These are phyloP conservation scores for Saccharomycopsis synnaedendra DNA, from an alignment of 805 yeast genomes.

Conservation along the genomic window DNA sequence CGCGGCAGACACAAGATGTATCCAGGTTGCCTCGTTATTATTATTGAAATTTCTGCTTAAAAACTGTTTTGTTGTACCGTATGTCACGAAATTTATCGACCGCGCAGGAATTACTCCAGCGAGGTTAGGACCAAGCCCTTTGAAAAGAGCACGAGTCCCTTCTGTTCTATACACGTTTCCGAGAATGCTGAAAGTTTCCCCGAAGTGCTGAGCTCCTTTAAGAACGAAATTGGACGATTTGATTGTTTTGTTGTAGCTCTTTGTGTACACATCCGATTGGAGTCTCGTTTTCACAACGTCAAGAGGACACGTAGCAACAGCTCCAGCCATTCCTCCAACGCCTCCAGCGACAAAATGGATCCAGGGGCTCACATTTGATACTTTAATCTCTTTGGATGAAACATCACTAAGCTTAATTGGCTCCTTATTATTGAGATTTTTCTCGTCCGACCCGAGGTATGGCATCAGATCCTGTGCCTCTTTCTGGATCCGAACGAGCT, in stretches of 20 bases:
- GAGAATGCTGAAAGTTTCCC: slow-evolving; percentile 70
- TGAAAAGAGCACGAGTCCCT: slow-evolving; percentile 79
- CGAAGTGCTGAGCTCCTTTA: slow-evolving; percentile 60
- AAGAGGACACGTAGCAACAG: slow-evolving; percentile 85
- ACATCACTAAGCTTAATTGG: slow-evolving; percentile 19
- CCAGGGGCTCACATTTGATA: slow-evolving; percentile 36
- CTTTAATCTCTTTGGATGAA: slow-evolving; percentile 4
- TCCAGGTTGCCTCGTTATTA: slow-evolving; percentile 71
- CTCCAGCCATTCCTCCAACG: slow-evolving; percentile 96
- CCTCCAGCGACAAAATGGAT: slow-evolving; percentile 89
- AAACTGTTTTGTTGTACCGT: slow-evolving; percentile 82
- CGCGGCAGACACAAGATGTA: slow-evolving; percentile 79
- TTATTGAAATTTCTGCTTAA: slow-evolving; percentile 55
- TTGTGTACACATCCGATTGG: slow-evolving; percentile 76
- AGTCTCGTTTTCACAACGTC: slow-evolving; percentile 93
- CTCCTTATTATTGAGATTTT: slow-evolving; percentile 40
- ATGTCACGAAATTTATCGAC: slow-evolving; percentile 91
- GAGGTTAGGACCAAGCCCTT: slow-evolving; percentile 92
- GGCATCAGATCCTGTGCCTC: slow-evolving; percentile 53
- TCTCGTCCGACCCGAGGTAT: slow-evolving; percentile 63
- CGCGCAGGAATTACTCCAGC: slow-evolving; percentile 98
- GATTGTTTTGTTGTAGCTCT: slow-evolving; percentile 31
- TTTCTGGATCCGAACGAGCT: slow-evolving; percentile 24
- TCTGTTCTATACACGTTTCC: slow-evolving; percentile 58
- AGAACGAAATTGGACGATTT: slow-evolving; percentile 25